These are phyloP conservation scores for Fusarium sp. DNA, from an alignment of 2,329 filamentous ascomycete species.

Conservation along the genomic window DNA sequence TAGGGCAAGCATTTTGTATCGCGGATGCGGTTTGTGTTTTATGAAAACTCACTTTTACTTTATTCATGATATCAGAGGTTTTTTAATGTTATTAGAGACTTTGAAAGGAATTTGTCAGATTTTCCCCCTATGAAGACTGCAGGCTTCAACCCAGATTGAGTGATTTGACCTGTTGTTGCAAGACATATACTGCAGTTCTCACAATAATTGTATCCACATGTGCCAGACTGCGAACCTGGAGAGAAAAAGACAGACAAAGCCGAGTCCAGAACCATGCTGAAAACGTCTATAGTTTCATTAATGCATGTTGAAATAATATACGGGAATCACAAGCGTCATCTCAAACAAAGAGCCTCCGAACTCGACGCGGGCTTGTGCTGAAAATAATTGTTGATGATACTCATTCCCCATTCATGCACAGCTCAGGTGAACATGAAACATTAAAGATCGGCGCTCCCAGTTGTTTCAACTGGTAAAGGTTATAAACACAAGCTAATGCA, in stretches of 20 bases:
- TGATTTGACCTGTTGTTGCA: not conserved
- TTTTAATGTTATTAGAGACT: constrained; percentile 8
- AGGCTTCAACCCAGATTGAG: not conserved
- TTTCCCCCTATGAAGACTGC: not conserved
- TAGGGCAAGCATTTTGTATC: constrained; percentile 14
- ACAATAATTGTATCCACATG: not conserved
- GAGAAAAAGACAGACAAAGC: not conserved
- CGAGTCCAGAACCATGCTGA: not conserved
- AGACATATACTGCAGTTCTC: not conserved
- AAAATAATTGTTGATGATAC: not conserved
- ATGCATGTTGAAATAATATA: not conserved
- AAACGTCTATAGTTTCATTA: too few species aligned
- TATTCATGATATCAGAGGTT: constrained; percentile 22
- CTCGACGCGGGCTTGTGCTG: not conserved
- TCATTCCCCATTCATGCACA: not conserved
- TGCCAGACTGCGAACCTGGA: not conserved
- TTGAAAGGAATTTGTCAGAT: not conserved
- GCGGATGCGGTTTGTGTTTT: constrained; percentile 15
- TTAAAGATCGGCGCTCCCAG: not conserved
- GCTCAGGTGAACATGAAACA: constrained; percentile 1
- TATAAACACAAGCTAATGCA: not conserved
- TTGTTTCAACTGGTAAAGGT: not conserved
- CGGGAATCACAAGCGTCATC: not conserved
- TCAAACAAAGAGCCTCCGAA: not conserved
- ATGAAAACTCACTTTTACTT: constrained; percentile 9